A percentile compares a stretch with the other conserved stretches of the same genome.
Evolutionary conservation across 2,329 filamentous ascomycete species (phyloP).

Genomic region (Aspergillus chevalieri): DNA sequence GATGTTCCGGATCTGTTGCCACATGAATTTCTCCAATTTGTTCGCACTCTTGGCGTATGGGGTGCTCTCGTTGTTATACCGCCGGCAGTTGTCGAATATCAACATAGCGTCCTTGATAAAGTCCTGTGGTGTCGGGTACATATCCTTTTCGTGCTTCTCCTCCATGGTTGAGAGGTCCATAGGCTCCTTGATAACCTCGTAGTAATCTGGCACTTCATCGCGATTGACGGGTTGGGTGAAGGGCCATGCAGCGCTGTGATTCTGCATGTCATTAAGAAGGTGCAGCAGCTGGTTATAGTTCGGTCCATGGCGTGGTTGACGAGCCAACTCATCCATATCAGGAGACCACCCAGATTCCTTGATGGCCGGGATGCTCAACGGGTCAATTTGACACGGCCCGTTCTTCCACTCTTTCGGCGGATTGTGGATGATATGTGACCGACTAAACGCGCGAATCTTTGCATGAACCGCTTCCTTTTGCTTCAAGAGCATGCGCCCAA

Average conservation of each 20-base stretch:
- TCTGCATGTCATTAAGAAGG: conserved; percentile 90
- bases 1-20: conserved; percentile 81
- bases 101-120: conserved; percentile 84
- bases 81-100: conserved; percentile 89
- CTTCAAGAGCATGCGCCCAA: conserved; percentile 88
- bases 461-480: conserved; percentile 93
- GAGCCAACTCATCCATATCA: conserved; percentile 94
- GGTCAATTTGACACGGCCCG: conserved; percentile 69
- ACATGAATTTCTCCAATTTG: conserved; percentile 92
- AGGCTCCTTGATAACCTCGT: conserved; percentile 94
- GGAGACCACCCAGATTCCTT: conserved; percentile 89
- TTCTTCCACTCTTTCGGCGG: conserved; percentile 83
- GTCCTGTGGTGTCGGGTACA: conserved; percentile 86
- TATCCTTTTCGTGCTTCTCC: conserved; percentile 84
- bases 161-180: conserved; percentile 98
- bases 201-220: conserved; percentile 97
- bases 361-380: conserved; percentile 80
- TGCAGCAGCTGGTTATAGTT: conserved; percentile 93
- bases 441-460: conserved; percentile 87
- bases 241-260: conserved; percentile 88
- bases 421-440: conserved; percentile 77
- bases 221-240: conserved; percentile 90
- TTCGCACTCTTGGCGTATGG: conserved; percentile 93
- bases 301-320: conserved; percentile 89
- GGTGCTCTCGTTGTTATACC: conserved; percentile 93